Conservation (phyloP, 106 monocot genomes). For the Gastrodia elata region DNA sequence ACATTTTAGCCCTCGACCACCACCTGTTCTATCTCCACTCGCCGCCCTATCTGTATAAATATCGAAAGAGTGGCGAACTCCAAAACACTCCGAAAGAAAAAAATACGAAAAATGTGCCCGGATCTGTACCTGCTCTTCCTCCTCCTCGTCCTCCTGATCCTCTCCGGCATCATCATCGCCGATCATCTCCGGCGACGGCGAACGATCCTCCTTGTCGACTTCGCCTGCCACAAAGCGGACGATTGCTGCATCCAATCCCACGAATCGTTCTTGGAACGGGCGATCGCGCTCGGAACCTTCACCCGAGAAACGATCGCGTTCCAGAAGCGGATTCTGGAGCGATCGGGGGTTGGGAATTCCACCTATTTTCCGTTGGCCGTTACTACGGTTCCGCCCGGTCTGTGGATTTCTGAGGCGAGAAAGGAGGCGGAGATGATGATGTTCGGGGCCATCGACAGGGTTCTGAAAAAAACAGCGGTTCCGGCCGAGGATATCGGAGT, state of each 20-base stretch:
- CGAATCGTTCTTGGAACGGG: conserved; percentile 14
- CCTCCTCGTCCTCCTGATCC: background rate
- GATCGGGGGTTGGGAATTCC: conserved; percentile 15
- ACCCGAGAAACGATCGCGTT: conserved; percentile 18
- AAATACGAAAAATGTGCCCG: background rate
- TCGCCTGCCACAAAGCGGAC: conserved; percentile 14
- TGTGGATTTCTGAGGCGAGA: conserved; percentile 15
- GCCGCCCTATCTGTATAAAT: too few relatives aligned
- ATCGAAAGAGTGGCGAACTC: too few relatives aligned
- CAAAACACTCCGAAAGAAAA: too few relatives aligned
- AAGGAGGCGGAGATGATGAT: conserved; percentile 17
- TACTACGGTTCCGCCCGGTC: conserved; percentile 2
- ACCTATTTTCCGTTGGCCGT: conserved; percentile 13
- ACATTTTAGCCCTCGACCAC: background rate
- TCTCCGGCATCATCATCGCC: background rate
- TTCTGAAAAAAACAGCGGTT: conserved; percentile 12
- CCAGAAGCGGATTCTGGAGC: conserved; percentile 23
- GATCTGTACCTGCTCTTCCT: background rate
- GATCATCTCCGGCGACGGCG: background rate
- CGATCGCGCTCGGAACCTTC: conserved; percentile 6
- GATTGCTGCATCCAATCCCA: conserved; percentile 2
- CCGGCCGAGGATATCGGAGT: conserved; percentile 12
- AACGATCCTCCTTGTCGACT: conserved; percentile 14
- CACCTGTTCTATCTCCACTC: background rate
- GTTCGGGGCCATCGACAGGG: conserved; percentile 12